These are phyloP conservation scores for Botrytis byssoidea DNA, from an alignment of 2,329 filamentous ascomycete species.

Conservation along the genomic window DNA sequence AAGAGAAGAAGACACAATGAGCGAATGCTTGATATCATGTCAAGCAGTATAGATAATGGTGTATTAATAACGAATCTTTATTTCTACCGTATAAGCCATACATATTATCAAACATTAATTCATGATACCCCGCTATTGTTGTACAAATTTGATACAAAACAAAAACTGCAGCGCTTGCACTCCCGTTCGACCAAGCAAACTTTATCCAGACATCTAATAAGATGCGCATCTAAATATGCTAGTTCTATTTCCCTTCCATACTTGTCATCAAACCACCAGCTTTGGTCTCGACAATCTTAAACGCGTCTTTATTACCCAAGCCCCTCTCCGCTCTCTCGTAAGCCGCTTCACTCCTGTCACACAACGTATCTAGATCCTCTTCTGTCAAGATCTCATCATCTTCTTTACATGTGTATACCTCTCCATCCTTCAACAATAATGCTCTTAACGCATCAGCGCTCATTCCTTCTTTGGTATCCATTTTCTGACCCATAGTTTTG, in stretches of 20 bases:
- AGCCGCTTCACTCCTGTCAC: slow-evolving; percentile 65
- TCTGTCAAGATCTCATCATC: slow-evolving; percentile 70
- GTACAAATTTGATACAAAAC: slow-evolving; percentile 8
- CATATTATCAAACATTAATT: slow-evolving; percentile 3
- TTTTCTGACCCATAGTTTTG: slow-evolving; percentile 63
- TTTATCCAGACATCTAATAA: neutral
- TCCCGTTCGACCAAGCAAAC: neutral
- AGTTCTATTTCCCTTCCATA: slow-evolving; percentile 26
- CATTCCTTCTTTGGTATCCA: slow-evolving; percentile 50
- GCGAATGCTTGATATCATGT: neutral
- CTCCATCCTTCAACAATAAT: slow-evolving; percentile 69
- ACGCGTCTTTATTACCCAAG: slow-evolving; percentile 67
- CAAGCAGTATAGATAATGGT: neutral
- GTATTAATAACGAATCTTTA: neutral
- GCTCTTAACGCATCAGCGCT: slow-evolving; percentile 61
- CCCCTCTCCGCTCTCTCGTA: slow-evolving; percentile 75
- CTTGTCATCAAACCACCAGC: slow-evolving; percentile 41
- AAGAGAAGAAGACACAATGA: neutral
- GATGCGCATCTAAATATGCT: neutral
- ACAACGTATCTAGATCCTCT: slow-evolving; percentile 72
- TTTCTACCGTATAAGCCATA: neutral
- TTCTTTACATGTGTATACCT: slow-evolving; percentile 57
- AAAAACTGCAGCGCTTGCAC: neutral
- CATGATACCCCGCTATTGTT: neutral
- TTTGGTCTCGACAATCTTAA: slow-evolving; percentile 80